Evolutionary conservation across 1,139 yeast species (phyloP), one percentile per base, ranked within the genome.

Genomic region (Insectozyma bohioensis): DNA sequence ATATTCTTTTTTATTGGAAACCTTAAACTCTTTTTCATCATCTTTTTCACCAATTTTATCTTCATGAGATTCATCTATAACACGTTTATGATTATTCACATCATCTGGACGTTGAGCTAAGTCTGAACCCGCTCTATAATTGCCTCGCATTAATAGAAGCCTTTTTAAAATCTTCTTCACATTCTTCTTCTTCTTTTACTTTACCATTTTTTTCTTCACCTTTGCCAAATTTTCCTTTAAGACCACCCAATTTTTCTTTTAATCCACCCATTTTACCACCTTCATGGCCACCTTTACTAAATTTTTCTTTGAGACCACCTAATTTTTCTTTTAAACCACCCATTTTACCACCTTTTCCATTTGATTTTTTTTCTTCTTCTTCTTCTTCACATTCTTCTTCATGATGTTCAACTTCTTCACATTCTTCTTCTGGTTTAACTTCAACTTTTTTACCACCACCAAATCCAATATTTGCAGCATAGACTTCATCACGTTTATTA

Each of bases 151-250:
- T 22, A 2, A 10, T 18, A n/a, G 20, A 15, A 9, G 15, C 20
- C 7, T 24, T 31, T 7, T 20, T 24, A 7, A 12, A 11, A 9
- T 18, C 26, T 6, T 29, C 24, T 15, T 21, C 29, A 8, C 13
- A 20, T 15, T 24, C 28, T 26, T 21, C 31, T 11, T 24, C 30
- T 13, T 26, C 26, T 9, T 10, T 3, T 8, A 5, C 8, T 20
- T 31, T 9, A 10, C 23, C 24, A 15, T 16, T 30, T 19, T 33
- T 20, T 23, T 20, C 20, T 10, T 12, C 12, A 19, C 18, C 28
- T 30, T 30, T 24, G 17, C 13, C 35, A 19, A 33, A 17, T 12
- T 33, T 32, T 20, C 24, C 30, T 18, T 28, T 32, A 14, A 32
- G 11, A n/a, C 32, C 30, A 15, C 30, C 26, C 6, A 29, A 16